Evolutionary conservation across 1,284 basidiomycete genomes (phyloP).

Genomic region (Marasmius tenuissimus): DNA sequence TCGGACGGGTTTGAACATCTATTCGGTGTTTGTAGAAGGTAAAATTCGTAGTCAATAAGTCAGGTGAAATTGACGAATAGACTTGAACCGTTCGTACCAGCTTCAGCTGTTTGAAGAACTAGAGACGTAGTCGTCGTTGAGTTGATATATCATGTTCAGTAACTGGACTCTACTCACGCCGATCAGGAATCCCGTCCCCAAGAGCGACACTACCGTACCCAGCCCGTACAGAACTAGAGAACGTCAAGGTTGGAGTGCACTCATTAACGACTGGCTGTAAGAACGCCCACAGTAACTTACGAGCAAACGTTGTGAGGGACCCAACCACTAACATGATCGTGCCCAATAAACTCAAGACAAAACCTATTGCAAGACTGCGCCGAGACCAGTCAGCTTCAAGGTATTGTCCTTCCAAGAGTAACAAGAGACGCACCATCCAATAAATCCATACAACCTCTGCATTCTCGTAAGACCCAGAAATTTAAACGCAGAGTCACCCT

Average conservation of each 20-base stretch:
- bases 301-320: conserved; percentile 71
- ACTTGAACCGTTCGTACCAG: conserved; percentile 46
- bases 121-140: not conserved
- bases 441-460: conserved; percentile 83
- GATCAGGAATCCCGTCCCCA: conserved; percentile 89
- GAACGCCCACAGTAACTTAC: conserved; percentile 43
- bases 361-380: conserved; percentile 66
- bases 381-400: not conserved
- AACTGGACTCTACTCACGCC: conserved; percentile 53
- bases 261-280: conserved; percentile 6
- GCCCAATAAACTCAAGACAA: conserved; percentile 81
- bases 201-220: conserved; percentile 80
- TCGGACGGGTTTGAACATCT: conserved; percentile 95
- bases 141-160: not conserved
- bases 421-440: conserved; percentile 63
- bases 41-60: not conserved
- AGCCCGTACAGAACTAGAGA: conserved; percentile 75
- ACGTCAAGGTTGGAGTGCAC: not conserved
- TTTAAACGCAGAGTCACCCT: conserved; percentile 82
- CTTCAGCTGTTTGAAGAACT: conserved; percentile 82
- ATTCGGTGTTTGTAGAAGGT: conserved; percentile 9
- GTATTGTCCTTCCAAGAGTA: not conserved
- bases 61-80: too few relatives aligned
- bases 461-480: conserved; percentile 75
- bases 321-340: conserved; percentile 79